phyloP scores from a whole-genome alignment of 495 filamentous ascomycete species.

The Hypoxylon fragiforme region DNA sequence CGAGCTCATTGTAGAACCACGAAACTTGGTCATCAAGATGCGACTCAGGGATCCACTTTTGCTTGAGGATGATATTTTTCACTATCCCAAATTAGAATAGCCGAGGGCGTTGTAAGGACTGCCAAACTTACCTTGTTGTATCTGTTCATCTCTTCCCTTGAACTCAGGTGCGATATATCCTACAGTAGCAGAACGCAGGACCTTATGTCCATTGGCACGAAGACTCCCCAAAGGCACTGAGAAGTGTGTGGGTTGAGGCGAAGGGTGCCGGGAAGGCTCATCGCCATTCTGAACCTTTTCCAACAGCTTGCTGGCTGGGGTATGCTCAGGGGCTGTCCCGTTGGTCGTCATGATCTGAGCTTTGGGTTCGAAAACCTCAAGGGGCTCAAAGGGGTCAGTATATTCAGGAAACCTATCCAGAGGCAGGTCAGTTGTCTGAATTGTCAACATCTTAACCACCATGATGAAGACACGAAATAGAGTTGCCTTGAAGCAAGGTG shows the following conservation, averaged over 20 bases:
- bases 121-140: slow-evolving; percentile 71
- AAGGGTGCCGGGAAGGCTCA: slow-evolving; percentile 60
- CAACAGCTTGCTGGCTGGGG: slow-evolving; percentile 42
- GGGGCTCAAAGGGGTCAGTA: slow-evolving; percentile 42
- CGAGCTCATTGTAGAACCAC: slow-evolving; percentile 97
- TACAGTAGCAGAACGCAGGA: slow-evolving; percentile 86
- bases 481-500: neutral
- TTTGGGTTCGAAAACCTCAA: slow-evolving; percentile 24
- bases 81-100: slow-evolving; percentile 40
- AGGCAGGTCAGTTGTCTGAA: slow-evolving; percentile 49
- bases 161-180: slow-evolving; percentile 96
- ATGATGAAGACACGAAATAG: slow-evolving; percentile 15
- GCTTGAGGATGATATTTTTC: slow-evolving; percentile 45
- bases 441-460: slow-evolving; percentile 40
- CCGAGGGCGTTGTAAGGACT: neutral
- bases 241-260: slow-evolving; percentile 89
- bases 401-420: slow-evolving; percentile 46
- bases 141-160: slow-evolving; percentile 91
- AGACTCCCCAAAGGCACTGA: slow-evolving; percentile 67
- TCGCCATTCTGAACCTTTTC: slow-evolving; percentile 38
- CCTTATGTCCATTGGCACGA: slow-evolving; percentile 56
- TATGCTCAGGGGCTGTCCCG: slow-evolving; percentile 17
- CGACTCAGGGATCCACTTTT: slow-evolving; percentile 79
- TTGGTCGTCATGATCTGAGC: slow-evolving; percentile 34
- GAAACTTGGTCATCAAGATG: slow-evolving; percentile 82